phyloP scores from a whole-genome alignment of 176 grass and related monocot genomes.

The Oryza brachyantha region DNA sequence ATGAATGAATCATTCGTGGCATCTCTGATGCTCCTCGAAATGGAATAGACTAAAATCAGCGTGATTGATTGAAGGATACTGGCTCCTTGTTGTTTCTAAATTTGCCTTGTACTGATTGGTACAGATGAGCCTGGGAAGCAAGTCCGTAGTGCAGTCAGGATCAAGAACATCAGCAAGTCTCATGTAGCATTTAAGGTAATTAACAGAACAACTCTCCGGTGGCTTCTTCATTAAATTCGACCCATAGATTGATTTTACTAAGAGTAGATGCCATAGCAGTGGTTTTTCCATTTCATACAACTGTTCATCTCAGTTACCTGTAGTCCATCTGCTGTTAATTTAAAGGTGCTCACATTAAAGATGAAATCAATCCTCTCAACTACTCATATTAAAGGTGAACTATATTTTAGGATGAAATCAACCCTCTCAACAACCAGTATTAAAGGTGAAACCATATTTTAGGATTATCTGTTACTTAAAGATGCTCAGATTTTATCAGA shows the following conservation, averaged over 20 bases:
- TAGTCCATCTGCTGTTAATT: not conserved
- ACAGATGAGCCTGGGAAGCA: conserved; percentile 95
- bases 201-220: not conserved
- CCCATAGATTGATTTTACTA: not conserved
- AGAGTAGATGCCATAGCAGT: not conserved
- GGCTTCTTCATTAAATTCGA: not conserved
- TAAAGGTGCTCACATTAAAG: not conserved
- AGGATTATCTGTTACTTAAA: not conserved
- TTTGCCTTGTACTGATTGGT: conserved; percentile 25
- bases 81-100: not conserved
- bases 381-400: not conserved
- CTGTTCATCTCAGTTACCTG: not conserved
- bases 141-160: conserved; percentile 79
- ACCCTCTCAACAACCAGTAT: not conserved
- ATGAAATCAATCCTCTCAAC: not conserved
- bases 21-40: not conserved
- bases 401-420: not conserved
- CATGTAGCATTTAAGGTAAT: conserved; percentile 93
- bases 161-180: conserved; percentile 98
- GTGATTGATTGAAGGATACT: not conserved
- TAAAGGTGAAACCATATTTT: not conserved
- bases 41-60: not conserved
- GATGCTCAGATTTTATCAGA: not conserved
- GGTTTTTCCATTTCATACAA: not conserved
- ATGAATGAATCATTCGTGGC: not conserved